Evolutionary conservation across 768 basidiomycete genomes (phyloP), one percentile per base, ranked within the genome.

Genomic region (Tulasnella sp.): DNA sequence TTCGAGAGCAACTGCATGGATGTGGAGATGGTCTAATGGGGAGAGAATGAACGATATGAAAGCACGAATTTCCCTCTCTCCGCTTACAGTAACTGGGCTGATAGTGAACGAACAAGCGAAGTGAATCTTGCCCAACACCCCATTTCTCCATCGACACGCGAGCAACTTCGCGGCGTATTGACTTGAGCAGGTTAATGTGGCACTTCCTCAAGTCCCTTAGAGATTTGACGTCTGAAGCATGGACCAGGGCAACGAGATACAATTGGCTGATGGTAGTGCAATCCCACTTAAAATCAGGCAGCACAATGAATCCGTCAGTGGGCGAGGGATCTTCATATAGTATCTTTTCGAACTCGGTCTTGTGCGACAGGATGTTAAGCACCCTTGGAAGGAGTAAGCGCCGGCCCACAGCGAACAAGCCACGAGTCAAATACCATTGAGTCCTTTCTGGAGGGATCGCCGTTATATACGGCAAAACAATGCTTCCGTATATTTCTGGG

Each of bases 271-370:
- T 82, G 0, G 91, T 94, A 34, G 87, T 89, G 41, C 92, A 89
- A 84, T 99, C 96, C 97, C 97, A 99, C 87, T 98, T 99, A 91
- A 98, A 93, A 86, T 99, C 97, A 0, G 97, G 97, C 0, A 98
- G 86, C 79, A 99, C 92, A 54, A 97, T 82, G 83, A 94, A 98
- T 42, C 90, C 90, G 3, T 81, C 82, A 7, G 89, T 88, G 0
- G 90, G 85, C 18, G 88, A 89, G 1, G 86, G 81, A 73, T 89
- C 88, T 24, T 92, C 89, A 83, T 89, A 92, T 28, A 98, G 86
- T 34, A 98, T 85, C 69, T 92, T 91, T 22, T 92, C 89, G 28
- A 90, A 89, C 85, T 98, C 96, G 6, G 94, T 92, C 44, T 87
- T 86, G 11, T 96, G 95, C 0, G 88, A 88, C 5, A 98, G 88